phyloP scores from a whole-genome alignment of 768 basidiomycete species.

The Punctularia strigosozonata region DNA sequence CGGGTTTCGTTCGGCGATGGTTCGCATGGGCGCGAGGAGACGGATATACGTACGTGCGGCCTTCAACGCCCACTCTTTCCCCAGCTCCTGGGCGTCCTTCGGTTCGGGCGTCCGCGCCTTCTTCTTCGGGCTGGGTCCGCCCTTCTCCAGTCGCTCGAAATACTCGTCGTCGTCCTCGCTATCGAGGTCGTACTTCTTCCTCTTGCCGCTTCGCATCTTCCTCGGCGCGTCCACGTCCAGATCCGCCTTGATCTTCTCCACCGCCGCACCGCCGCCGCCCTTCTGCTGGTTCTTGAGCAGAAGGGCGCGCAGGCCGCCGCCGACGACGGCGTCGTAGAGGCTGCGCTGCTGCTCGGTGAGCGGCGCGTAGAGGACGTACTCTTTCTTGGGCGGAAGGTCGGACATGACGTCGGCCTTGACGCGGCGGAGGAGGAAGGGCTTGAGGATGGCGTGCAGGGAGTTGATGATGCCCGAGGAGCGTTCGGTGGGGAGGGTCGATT shows the following conservation, averaged over 20 bases:
- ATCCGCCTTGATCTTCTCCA: slow-evolving; percentile 12
- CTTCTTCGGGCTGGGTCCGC: slow-evolving; percentile 26
- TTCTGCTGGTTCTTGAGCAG: slow-evolving; percentile 18
- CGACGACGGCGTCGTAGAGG: slow-evolving; percentile 71
- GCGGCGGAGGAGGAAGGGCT: slow-evolving; percentile 88
- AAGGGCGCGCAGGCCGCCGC: slow-evolving; percentile 56
- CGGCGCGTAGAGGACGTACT: slow-evolving; percentile 90
- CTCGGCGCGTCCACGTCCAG: slow-evolving; percentile 21
- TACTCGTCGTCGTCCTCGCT: slow-evolving; percentile 59
- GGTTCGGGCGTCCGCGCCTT: slow-evolving; percentile 23
- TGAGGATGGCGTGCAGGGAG: slow-evolving; percentile 80
- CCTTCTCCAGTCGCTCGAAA: slow-evolving; percentile 46
- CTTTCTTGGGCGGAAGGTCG: slow-evolving; percentile 81
- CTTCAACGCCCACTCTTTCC: slow-evolving; percentile 43
- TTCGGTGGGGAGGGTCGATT: slow-evolving; percentile 40
- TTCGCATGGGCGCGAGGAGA: neutral
- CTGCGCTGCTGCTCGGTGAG: slow-evolving; percentile 75
- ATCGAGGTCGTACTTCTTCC: slow-evolving; percentile 35
- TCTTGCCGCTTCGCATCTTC: slow-evolving; percentile 2
- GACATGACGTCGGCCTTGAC: slow-evolving; percentile 79
- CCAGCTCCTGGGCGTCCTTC: slow-evolving; percentile 40
- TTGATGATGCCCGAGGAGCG: slow-evolving; percentile 60
- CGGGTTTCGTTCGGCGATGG: neutral
- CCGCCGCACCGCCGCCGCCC: slow-evolving; percentile 21
- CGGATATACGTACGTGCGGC: slow-evolving; percentile 51